phyloP scores from a whole-genome alignment of 805 yeast genomes.

The Myxozyma udenii region DNA sequence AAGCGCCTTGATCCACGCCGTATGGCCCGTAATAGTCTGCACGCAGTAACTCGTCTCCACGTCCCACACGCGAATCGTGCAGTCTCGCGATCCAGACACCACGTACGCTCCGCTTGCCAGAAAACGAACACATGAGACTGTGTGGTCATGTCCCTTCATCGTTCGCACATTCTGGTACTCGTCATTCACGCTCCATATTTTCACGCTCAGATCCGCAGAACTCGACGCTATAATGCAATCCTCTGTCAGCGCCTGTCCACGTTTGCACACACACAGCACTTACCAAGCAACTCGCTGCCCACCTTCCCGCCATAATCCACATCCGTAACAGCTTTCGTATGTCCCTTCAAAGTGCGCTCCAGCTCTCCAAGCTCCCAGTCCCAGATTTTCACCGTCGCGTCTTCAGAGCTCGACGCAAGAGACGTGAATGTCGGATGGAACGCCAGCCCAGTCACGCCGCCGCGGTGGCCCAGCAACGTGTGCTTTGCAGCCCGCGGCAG shows the following conservation, averaged over 20 bases:
- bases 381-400: constrained; percentile 74
- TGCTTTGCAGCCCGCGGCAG: constrained; percentile 51
- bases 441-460: constrained; percentile 58
- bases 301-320: constrained; percentile 52
- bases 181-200: constrained; percentile 62
- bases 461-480: constrained; percentile 53
- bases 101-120: constrained; percentile 51
- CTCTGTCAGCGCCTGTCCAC: too few relatives aligned
- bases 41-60: constrained; percentile 62
- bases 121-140: constrained; percentile 64
- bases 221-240: constrained; percentile 50
- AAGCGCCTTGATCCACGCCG: constrained; percentile 81
- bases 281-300: constrained; percentile 11
- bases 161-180: constrained; percentile 57
- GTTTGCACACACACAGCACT: too few relatives aligned
- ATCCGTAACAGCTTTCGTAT: constrained; percentile 63
- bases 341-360: constrained; percentile 64
- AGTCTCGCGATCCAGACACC: constrained; percentile 78
- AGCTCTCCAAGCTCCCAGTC: constrained; percentile 63
- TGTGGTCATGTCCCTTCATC: constrained; percentile 82
- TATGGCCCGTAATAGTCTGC: constrained; percentile 68
- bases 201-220: constrained; percentile 54
- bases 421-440: constrained; percentile 75
- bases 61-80: constrained; percentile 81
- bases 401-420: constrained; percentile 62